These are phyloP conservation scores for Truncatella angustata DNA, from an alignment of 2,329 filamentous ascomycete genomes.

Conservation along the genomic window DNA sequence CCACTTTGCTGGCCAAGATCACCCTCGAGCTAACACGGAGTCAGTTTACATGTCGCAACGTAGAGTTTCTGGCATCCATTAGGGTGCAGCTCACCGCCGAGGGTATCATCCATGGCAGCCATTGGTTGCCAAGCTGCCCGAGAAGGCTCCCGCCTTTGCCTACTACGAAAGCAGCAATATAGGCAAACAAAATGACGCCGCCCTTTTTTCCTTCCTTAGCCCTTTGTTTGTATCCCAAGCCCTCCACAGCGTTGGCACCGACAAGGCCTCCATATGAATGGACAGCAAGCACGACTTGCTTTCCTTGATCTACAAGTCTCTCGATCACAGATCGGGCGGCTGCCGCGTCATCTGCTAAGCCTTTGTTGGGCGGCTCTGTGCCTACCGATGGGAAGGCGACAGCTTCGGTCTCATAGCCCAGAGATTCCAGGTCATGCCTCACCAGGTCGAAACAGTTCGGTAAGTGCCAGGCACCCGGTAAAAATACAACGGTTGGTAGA, in stretches of 20 bases:
- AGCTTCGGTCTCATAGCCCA: constrained; percentile 26
- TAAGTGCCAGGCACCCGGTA: constrained; percentile 33
- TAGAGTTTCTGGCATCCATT: neutral
- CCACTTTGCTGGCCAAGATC: constrained; percentile 9
- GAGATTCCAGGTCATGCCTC: constrained; percentile 21
- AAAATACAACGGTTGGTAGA: constrained; percentile 28
- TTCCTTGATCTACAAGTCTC: constrained; percentile 30
- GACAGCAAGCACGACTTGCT: constrained; percentile 38
- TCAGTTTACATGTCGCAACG: neutral
- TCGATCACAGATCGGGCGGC: constrained; percentile 26
- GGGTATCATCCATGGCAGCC: constrained; percentile 21
- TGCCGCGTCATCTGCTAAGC: constrained; percentile 26
- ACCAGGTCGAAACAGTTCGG: constrained; percentile 26
- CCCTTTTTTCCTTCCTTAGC: constrained; percentile 28
- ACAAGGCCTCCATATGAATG: constrained; percentile 45
- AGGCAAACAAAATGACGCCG: constrained; percentile 30
- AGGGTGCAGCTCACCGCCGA: neutral
- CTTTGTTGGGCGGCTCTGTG: constrained; percentile 19
- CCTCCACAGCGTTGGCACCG: constrained; percentile 33
- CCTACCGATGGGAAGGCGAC: constrained; percentile 30
- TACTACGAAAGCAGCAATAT: constrained; percentile 23
- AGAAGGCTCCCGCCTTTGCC: constrained; percentile 18
- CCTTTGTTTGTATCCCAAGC: constrained; percentile 28
- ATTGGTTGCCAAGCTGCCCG: constrained; percentile 20
- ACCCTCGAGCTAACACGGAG: neutral